Evolutionary conservation across 805 yeast species (phyloP).

Genomic region (Metschnikowia shivogae): DNA sequence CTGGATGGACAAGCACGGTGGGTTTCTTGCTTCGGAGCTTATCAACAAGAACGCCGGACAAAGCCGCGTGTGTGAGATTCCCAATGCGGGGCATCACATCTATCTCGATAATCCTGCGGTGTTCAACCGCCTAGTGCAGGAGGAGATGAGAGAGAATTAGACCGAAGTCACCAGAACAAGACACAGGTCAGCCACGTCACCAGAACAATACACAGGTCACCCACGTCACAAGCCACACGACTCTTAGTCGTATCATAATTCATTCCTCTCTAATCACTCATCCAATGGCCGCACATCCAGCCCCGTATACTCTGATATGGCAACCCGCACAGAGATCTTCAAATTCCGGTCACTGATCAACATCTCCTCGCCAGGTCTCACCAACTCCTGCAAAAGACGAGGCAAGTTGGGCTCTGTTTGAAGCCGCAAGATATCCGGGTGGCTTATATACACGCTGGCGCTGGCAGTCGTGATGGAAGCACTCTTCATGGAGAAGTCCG

Average conservation of each 20-base stretch:
- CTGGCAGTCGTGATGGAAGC: slow-evolving; percentile 46
- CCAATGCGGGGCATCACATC: slow-evolving; percentile 72
- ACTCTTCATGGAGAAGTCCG: slow-evolving; percentile 27
- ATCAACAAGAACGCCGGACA: slow-evolving; percentile 22
- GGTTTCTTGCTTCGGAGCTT: slow-evolving; percentile 34
- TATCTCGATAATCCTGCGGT: slow-evolving; percentile 59
- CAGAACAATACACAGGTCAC: no score
- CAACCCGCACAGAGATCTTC: slow-evolving; percentile 39
- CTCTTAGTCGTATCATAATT: neutral
- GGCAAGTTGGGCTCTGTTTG: slow-evolving; percentile 43
- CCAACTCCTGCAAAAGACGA: slow-evolving; percentile 30
- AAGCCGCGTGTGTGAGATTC: slow-evolving; percentile 39
- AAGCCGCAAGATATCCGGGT: slow-evolving; percentile 45
- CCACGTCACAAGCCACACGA: neutral
- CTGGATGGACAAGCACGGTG: slow-evolving; percentile 58
- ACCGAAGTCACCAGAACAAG: no score
- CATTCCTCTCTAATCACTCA: neutral
- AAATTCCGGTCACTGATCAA: slow-evolving; percentile 50
- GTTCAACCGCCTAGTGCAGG: slow-evolving; percentile 49
- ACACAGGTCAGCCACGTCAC: neutral
- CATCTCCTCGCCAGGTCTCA: slow-evolving; percentile 45
- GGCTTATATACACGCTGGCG: slow-evolving; percentile 41
- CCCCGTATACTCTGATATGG: slow-evolving; percentile 18
- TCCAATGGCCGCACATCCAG: slow-evolving; percentile 22
- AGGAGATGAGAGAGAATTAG: slow-evolving; percentile 58